These are phyloP conservation scores for Lignosus rhinocerotis DNA, from an alignment of 1,284 basidiomycete genomes.

Conservation along the genomic window DNA sequence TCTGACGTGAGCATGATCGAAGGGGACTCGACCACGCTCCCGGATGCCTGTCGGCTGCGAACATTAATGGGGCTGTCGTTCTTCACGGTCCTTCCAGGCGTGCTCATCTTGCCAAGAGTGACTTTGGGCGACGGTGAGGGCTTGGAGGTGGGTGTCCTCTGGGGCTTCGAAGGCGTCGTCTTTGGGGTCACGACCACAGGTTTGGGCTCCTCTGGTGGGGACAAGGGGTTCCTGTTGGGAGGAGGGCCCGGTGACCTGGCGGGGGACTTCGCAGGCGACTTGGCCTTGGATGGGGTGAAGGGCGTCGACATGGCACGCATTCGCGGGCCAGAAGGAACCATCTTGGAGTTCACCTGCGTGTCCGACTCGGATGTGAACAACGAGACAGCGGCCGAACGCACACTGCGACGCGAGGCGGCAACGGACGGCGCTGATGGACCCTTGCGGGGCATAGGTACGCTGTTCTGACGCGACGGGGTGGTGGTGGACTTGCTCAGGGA, in stretches of 20 bases:
- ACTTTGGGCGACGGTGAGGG: constrained; percentile 25
- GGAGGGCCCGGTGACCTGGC: constrained; percentile 22
- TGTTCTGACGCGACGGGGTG: constrained; percentile 26
- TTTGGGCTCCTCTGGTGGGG: constrained; percentile 20
- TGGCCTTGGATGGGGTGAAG: constrained; percentile 17
- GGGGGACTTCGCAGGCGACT: constrained; percentile 21
- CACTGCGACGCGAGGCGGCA: constrained; percentile 25
- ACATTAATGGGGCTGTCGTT: constrained; percentile 15
- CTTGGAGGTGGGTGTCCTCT: constrained; percentile 22
- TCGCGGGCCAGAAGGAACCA: constrained; percentile 39
- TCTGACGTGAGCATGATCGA: constrained; percentile 21
- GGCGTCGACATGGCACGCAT: constrained; percentile 34
- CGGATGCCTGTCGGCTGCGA: constrained; percentile 16
- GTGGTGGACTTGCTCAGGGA: constrained; percentile 24
- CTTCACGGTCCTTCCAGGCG: constrained; percentile 17
- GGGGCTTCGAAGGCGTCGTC: constrained; percentile 22
- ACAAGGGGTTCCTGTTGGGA: constrained; percentile 26
- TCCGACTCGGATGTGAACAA: constrained; percentile 30
- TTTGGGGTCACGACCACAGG: constrained; percentile 15
- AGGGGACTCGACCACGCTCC: constrained; percentile 17
- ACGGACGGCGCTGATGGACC: constrained; percentile 24
- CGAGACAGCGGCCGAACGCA: constrained; percentile 32
- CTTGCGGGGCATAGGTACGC: constrained; percentile 21
- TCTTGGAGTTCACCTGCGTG: constrained; percentile 27
- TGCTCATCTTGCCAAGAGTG: constrained; percentile 20